Percentiles rank a stretch among this genome's conserved stretches.
phyloP scores from a whole-genome alignment of 2,329 filamentous ascomycete genomes.

The Coniella lustricola region DNA sequence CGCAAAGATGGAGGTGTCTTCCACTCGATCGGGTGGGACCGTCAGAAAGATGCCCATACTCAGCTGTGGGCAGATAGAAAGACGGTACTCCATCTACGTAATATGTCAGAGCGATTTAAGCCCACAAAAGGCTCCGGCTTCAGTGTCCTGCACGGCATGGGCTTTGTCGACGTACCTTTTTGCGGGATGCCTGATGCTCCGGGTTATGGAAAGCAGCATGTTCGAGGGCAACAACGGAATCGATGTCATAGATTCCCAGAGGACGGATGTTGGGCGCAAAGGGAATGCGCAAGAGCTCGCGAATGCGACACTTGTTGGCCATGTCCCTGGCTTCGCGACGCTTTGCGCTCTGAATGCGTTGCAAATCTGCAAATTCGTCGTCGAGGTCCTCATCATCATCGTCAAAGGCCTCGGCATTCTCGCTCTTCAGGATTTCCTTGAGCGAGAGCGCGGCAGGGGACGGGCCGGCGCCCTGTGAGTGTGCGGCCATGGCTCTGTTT shows the following conservation, averaged over 20 bases:
- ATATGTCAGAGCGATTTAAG: conserved; percentile 6
- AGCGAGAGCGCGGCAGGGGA: background rate
- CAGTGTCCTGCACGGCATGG: background rate
- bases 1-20: conserved; percentile 39
- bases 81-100: conserved; percentile 65
- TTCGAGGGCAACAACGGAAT: conserved; percentile 51
- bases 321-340: conserved; percentile 29
- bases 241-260: conserved; percentile 59
- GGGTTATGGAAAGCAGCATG: conserved; percentile 45
- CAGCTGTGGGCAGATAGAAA: conserved; percentile 67
- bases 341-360: conserved; percentile 34
- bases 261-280: conserved; percentile 69
- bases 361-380: conserved; percentile 25
- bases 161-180: conserved; percentile 39
- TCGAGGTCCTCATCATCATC: conserved; percentile 24
- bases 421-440: conserved; percentile 13
- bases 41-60: conserved; percentile 75
- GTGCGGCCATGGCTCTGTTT: conserved; percentile 10
- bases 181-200: conserved; percentile 41
- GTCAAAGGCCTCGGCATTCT: conserved; percentile 20
- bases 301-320: conserved; percentile 28
- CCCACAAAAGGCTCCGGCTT: background rate
- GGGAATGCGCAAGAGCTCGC: conserved; percentile 43
- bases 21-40: conserved; percentile 37
- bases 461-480: background rate